These are phyloP conservation scores for Metarhizium rileyi DNA, from an alignment of 2,329 filamentous ascomycete species.

Conservation along the genomic window DNA sequence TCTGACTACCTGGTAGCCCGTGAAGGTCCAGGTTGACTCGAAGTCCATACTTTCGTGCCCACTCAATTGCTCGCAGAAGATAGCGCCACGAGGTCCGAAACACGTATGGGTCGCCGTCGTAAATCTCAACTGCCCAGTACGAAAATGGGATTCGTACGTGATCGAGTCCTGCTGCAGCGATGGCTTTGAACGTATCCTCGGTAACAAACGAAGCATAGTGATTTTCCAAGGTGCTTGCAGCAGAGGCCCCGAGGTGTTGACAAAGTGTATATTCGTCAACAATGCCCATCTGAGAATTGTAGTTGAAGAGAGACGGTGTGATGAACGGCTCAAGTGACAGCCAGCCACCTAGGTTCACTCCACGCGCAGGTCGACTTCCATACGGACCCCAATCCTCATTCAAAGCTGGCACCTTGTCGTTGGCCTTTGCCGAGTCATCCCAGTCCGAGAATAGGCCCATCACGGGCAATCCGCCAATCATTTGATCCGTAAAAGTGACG, in stretches of 20 bases:
- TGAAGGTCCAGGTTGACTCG: slow-evolving; percentile 91
- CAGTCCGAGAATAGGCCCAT: slow-evolving; percentile 82
- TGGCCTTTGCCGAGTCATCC: slow-evolving; percentile 74
- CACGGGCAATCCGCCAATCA: slow-evolving; percentile 75
- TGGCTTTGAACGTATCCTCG: slow-evolving; percentile 74
- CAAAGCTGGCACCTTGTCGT: slow-evolving; percentile 69
- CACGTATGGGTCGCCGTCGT: slow-evolving; percentile 80
- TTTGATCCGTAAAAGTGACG: slow-evolving; percentile 78
- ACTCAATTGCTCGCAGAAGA: slow-evolving; percentile 85
- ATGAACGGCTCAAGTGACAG: slow-evolving; percentile 91
- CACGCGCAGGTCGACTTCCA: slow-evolving; percentile 66
- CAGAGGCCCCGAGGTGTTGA: slow-evolving; percentile 55
- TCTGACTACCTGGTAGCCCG: slow-evolving; percentile 84
- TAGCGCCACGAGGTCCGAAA: slow-evolving; percentile 86
- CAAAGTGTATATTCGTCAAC: slow-evolving; percentile 84
- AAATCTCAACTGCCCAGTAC: slow-evolving; percentile 88
- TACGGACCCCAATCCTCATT: slow-evolving; percentile 70
- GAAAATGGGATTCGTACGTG: slow-evolving; percentile 94
- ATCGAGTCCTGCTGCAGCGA: slow-evolving; percentile 79
- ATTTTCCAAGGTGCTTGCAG: slow-evolving; percentile 65
- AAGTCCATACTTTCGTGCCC: slow-evolving; percentile 82
- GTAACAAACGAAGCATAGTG: slow-evolving; percentile 88
- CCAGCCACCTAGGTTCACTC: slow-evolving; percentile 92
- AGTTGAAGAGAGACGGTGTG: slow-evolving; percentile 78
- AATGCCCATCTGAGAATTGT: slow-evolving; percentile 53